Percentiles rank a stretch among this genome's conserved stretches.
Conservation (phyloP, 148 eudicot genomes). For the Dysphania ambrosioides region DNA sequence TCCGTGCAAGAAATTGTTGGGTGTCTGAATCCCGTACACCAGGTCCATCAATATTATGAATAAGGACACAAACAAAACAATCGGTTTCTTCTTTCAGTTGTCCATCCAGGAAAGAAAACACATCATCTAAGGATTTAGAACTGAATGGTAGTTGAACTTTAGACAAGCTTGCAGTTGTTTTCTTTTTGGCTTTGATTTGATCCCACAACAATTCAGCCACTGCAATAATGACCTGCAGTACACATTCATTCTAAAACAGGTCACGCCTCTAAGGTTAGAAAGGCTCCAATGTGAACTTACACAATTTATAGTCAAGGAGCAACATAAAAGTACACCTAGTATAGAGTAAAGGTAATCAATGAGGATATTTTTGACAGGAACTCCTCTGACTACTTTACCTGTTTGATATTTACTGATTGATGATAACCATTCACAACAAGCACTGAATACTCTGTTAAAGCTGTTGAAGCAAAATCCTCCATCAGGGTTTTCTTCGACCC, state of each 20-base stretch:
- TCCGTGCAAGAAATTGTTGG: slow-evolving; percentile 71
- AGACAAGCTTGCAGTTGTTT: slow-evolving; percentile 36
- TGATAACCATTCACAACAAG: slow-evolving; percentile 89
- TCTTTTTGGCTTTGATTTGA: slow-evolving; percentile 51
- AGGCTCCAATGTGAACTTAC: not conserved
- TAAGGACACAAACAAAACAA: slow-evolving; percentile 54
- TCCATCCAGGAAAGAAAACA: slow-evolving; percentile 68
- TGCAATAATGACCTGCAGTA: slow-evolving; percentile 51
- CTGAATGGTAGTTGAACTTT: slow-evolving; percentile 57
- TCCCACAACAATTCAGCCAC: slow-evolving; percentile 80
- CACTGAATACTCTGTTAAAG: slow-evolving; percentile 62
- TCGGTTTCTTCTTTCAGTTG: slow-evolving; percentile 41
- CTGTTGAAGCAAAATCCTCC: slow-evolving; percentile 88
- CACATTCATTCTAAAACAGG: slow-evolving; percentile 5
- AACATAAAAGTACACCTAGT: not conserved
- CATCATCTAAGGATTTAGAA: slow-evolving; percentile 62
- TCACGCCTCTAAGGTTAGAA: not conserved
- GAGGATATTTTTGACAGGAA: slow-evolving; percentile 6
- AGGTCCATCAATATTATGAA: slow-evolving; percentile 95
- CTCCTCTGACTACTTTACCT: slow-evolving; percentile 38
- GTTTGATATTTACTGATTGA: slow-evolving; percentile 85
- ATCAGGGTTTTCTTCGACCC: slow-evolving; percentile 87
- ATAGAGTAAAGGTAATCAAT: not conserved
- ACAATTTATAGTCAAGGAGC: not conserved
- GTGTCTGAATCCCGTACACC: slow-evolving; percentile 79